Base-by-base conservation (phyloP, 768 basidiomycete genomes). In the Boletus speciosus region DNA sequence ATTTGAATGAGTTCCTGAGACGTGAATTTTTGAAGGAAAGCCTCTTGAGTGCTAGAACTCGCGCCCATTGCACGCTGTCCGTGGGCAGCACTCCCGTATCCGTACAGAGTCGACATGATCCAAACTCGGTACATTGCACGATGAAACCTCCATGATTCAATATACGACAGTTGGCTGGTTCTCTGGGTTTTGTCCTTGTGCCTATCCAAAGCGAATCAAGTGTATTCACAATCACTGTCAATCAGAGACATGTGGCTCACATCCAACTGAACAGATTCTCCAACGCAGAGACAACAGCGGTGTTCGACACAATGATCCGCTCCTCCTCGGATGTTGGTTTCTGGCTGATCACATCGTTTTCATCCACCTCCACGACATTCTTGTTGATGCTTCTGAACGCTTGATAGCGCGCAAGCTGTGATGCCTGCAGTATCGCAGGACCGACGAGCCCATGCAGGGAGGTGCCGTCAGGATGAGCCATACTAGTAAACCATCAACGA, bases 221-320 rank as follows among this genome's bases (percentile, higher is more conserved):
- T 3, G 2, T 7, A n/a, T 27, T 23, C 10, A 27, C 10, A 14
- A 15, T 4, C 10, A n/a, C 21, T 23, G 7, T 23, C 10, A 14
- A 15, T 4, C 10, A 11, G 16, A 31, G 34, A 36, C n/a, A 47
- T 21, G 35, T 29, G 15, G 10, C 47, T 47, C 21, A 58, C 61
- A 47, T 57, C 56, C 44, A 61, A 9, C 56, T 61, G n/a, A 58
- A 61, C 15, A 64, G 21, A 39, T 64, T 51, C 19, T 64, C 62
- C 34, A 64, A 35, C 5, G 48, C 38, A 23, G 52, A 55, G 8
- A 61, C 59, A 15, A 61, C 55, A 11, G 21, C 35, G 14, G 29
- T 47, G 16, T 56, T 61, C 2, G 50, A 51, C 21, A 15, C 11
- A 35, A 59, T 47, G 19, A 61, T 37, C 2, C 55, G 53, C 25